phyloP scores from a whole-genome alignment of 176 grass and related monocot genomes.

The Oryza meyeriana region DNA sequence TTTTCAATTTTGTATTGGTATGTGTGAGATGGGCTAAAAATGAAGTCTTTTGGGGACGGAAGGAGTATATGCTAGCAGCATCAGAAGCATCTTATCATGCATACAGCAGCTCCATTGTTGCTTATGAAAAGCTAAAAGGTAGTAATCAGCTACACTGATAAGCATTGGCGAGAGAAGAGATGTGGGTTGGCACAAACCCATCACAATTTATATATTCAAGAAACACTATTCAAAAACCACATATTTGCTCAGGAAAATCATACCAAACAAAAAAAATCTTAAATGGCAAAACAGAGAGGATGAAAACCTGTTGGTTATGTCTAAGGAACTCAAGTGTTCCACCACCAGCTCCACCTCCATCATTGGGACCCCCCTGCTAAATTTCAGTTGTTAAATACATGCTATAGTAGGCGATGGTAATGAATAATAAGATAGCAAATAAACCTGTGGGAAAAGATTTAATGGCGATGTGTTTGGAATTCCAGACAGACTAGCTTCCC shows the following conservation, averaged over 20 bases:
- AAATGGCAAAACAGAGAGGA: constrained; percentile 21
- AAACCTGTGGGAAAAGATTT: constrained; percentile 94
- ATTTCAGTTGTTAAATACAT: constrained; percentile 33
- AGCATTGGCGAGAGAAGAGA: not conserved
- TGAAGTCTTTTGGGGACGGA: too few species aligned
- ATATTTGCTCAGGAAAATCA: not conserved
- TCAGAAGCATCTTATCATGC: not conserved
- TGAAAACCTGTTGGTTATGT: constrained; percentile 70
- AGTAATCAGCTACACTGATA: not conserved
- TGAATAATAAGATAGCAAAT: not conserved
- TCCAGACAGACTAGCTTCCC: constrained; percentile 48
- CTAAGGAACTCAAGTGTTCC: constrained; percentile 89
- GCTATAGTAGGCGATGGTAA: constrained; percentile 18
- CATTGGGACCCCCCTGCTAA: constrained; percentile 49
- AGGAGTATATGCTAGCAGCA: not conserved
- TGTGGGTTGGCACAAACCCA: not conserved
- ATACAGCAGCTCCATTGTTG: not conserved
- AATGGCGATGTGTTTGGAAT: constrained; percentile 79
- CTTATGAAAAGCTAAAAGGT: not conserved
- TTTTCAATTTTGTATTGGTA: too few species aligned
- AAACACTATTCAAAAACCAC: not conserved
- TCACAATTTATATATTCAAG: not conserved
- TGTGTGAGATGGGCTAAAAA: too few species aligned
- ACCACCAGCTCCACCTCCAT: constrained; percentile 61
- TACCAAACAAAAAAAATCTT: not conserved